Evolutionary conservation across 805 yeast species (phyloP), one percentile per base, ranked within the genome.

Genomic region (Myxozyma monticola): DNA sequence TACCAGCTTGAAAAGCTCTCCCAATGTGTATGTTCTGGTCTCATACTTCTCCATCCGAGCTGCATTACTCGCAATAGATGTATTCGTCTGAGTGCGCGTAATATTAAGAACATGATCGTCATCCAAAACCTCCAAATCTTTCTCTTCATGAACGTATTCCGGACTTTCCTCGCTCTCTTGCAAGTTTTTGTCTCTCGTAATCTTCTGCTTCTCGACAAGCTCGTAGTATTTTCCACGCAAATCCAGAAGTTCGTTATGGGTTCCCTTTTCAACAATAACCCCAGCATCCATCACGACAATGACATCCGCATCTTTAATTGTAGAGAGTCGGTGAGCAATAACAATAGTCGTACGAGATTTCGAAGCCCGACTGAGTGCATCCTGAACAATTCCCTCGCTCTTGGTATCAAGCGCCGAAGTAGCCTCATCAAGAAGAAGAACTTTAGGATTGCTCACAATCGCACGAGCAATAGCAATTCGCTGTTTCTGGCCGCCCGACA

Each of bases 361-460:
- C 3, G 66, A 29, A 9, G 64, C 65, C 6, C 57, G 50, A 33
- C 64, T 60, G 47, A 81, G 65, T 34, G 82, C 81, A 26, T 68
- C 69, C 70, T 78, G 76, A 34, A 81, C 83, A 4, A 79, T 71
- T 52, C 79, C 80, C 62, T 81, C 85, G 85, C n/a, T n/a, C n/a
- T n/a, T n/a, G n/a, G n/a, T n/a, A n/a, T n/a, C n/a, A n/a, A n/a
- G n/a, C n/a, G n/a, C 85, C 10, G 84, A 78, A 0, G 85, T 81
- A 3, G 85, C 85, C 62, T 81, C 86, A 61, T 81, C 86, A 39
- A 81, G 65, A 12, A 81, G 70, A 41, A 81, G 66, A 7, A 81
- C 71, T 22, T 73, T 68, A 2, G n/a, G n/a, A n/a, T n/a, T n/a
- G n/a, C n/a, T n/a, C n/a, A n/a, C n/a, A n/a, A n/a, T n/a, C n/a